Evolutionary conservation across 345 rosid species (phyloP).

Genomic region (Salix suchowensis): DNA sequence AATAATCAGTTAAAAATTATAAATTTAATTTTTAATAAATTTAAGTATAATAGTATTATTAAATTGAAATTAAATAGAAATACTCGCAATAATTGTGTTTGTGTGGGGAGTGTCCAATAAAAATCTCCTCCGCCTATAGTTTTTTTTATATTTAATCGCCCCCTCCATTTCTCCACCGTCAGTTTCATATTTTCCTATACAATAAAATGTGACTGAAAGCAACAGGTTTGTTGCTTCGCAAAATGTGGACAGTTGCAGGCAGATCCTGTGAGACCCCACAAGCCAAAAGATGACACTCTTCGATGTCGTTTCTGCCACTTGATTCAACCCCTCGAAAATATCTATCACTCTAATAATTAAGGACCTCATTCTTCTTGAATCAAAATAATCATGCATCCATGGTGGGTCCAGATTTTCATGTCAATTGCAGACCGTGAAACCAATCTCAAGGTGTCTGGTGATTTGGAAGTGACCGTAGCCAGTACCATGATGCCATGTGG

Average conservation of each 20-base stretch:
- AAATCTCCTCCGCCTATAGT: too few relatives aligned
- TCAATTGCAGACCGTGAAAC: background rate
- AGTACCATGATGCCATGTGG: constrained; percentile 15
- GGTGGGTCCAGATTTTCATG: constrained; percentile 11
- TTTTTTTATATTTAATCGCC: too few relatives aligned
- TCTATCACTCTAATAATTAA: background rate
- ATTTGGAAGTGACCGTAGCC: background rate
- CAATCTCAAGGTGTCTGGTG: background rate
- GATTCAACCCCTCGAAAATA: background rate
- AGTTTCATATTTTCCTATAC: too few relatives aligned
- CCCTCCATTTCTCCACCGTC: too few relatives aligned
- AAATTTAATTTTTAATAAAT: too few relatives aligned
- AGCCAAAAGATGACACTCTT: background rate
- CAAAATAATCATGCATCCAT: background rate
- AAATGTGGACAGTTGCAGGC: background rate
- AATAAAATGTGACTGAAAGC: background rate
- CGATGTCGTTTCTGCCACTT: background rate
- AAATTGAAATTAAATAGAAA: too few relatives aligned
- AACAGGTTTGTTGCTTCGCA: too few relatives aligned
- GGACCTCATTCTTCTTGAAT: background rate
- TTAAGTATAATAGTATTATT: too few relatives aligned
- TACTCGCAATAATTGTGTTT: too few relatives aligned
- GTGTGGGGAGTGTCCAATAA: too few relatives aligned
- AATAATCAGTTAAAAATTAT: too few relatives aligned
- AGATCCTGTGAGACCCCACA: too few relatives aligned